Evolutionary conservation across 2,329 filamentous ascomycete species (phyloP), one percentile per base, ranked within the genome.

Genomic region (Geosmithia putterillii): DNA sequence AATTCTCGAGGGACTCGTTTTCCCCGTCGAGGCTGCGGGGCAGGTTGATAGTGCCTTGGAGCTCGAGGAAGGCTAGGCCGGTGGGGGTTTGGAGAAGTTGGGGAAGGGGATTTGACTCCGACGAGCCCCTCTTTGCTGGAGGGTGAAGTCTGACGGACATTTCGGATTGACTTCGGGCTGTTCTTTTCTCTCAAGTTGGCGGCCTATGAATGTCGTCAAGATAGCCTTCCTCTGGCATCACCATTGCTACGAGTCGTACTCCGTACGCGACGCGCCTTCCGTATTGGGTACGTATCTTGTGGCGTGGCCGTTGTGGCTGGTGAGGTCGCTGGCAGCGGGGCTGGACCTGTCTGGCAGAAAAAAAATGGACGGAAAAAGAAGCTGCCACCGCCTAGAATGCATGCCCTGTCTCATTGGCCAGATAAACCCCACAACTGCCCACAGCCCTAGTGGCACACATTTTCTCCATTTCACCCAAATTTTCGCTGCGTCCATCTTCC

Each of bases 1-100:
- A 47, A 17, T 58, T 56, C 10, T 32, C 6, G 6, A 48, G 36
- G 17, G 23, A 46, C 32, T 62, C 47, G 5, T 56, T 41, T 19
- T 57, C 48, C 21, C 59, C 50, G 42, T 65, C 52, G 9, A 52
- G 48, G 20, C 62, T 54, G 2, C 64, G 49, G 7, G 86, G 81
- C 1, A 88, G 69, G 60, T 94, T 90, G 64, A 98, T 81, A 14
- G 79, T 86, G 47, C 89, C 92, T 68, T 98, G 92, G 14, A 98
- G 76, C 65, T 96, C 92, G 45, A 98, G 70, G 39, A 98, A 71
- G 17, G 90, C 90, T 36, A 95, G 76, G 42, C 92, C 92, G 0
- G 84, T 81, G 1, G 92, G 92, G 1, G 90, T 95, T 53, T 89
- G 85, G 15, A 96, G 76, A 48, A 95, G 71, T n/a, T 74, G 61